Percentiles rank a stretch among this genome's conserved stretches.
Evolutionary conservation across 2,329 filamentous ascomycete genomes (phyloP).

Genomic region (Tolypocladium tropicale): DNA sequence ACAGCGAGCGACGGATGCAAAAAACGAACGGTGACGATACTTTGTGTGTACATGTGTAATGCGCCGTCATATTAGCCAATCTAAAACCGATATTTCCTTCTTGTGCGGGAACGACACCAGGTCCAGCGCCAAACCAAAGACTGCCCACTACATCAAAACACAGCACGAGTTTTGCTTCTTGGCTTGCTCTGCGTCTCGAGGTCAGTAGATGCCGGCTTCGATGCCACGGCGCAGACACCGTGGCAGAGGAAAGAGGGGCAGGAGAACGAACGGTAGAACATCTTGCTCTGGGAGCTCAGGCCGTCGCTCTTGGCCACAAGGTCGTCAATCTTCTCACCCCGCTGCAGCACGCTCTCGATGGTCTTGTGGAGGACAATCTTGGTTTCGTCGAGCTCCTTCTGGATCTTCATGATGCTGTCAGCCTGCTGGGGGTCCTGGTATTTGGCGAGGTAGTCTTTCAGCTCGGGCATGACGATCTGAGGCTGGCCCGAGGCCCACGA

Average conservation of each 20-base stretch:
- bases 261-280: conserved; percentile 77
- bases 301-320: conserved; percentile 89
- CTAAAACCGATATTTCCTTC: conserved; percentile 16
- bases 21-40: conserved; percentile 7
- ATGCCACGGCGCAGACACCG: background rate
- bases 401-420: conserved; percentile 90
- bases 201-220: conserved; percentile 1
- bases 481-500: conserved; percentile 49
- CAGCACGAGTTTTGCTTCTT: conserved; percentile 79
- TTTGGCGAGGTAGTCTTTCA: conserved; percentile 63
- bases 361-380: conserved; percentile 97
- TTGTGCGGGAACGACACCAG: conserved; percentile 17
- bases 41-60: conserved; percentile 9
- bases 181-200: conserved; percentile 40
- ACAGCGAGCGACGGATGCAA: background rate
- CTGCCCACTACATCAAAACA: conserved; percentile 47
- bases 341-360: conserved; percentile 75
- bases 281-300: conserved; percentile 85
- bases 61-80: conserved; percentile 21
- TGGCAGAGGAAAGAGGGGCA: background rate
- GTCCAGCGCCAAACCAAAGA: conserved; percentile 21
- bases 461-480: conserved; percentile 54
- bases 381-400: conserved; percentile 93
- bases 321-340: conserved; percentile 94
- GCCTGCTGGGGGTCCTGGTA: conserved; percentile 85